Base-by-base conservation (phyloP, 2,329 filamentous ascomycete species). In the Aspergillus sp. region DNA sequence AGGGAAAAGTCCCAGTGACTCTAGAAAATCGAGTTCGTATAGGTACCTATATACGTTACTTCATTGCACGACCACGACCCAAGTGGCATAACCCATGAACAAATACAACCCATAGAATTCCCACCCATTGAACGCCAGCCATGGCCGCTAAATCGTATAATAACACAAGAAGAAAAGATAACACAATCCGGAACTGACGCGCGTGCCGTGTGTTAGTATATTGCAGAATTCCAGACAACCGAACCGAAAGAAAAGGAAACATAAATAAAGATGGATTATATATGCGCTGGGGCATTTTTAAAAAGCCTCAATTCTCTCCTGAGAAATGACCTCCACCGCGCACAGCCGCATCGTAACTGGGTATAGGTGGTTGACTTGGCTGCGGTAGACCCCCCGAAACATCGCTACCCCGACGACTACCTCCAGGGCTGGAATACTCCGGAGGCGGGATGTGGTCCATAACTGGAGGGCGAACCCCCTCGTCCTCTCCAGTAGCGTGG, bases 261-360 rank as follows among this genome's bases (percentile, higher is more conserved):
- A 44, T 32, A 36, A n/a, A 19, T 12, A 12, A 36, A 7, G 34
- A 44, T 9, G 29, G 7, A 12, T 44, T 9, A 27, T 32, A 19
- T 19, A 19, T 34, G 29, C 9, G 28, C 9, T 28, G 39, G 41
- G 30, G 26, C 32, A 32, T 35, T 19, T 28, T 30, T 19, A 42
- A 44, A 41, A 30, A 28, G 34, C 30, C 19, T 51, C 47, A 47
- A 45, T n/a, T 19, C 19, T 19, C 19, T 19, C 19, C 19, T 19
- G 19, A 19, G 19, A 19, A 19, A 19, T 19, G 19, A 19, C 19
- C 19, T 19, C 19, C 19, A 19, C 19, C 19, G 19, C 67, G 67
- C 47, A 89, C 75, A 1, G 86, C 88, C 49, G 87, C 86, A 63
- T 82, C 86, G 62, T 94, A 94, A 58, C 81, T 90, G 2, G 88